Evolutionary conservation across 2,329 filamentous ascomycete species (phyloP).

Genomic region (Aspergillus caelatus): DNA sequence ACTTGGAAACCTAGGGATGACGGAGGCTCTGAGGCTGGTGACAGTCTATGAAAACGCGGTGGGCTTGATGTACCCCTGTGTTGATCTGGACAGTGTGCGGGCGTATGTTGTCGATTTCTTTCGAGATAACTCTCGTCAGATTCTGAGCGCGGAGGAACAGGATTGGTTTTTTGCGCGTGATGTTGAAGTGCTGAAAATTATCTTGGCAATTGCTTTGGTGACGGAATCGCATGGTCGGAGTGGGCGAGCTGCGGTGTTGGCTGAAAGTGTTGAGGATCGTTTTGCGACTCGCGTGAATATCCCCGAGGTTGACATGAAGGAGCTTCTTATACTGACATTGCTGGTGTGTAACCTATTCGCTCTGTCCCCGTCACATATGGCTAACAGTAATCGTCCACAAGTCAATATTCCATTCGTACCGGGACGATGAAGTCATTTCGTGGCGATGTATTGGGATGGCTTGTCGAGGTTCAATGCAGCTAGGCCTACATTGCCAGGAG

Average conservation of each 20-base stretch:
- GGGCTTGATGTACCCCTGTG: slow-evolving; percentile 84
- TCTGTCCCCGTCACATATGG: not conserved
- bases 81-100: slow-evolving; percentile 71
- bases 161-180: slow-evolving; percentile 48
- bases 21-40: slow-evolving; percentile 77
- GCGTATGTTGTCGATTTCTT: slow-evolving; percentile 38
- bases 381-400: not conserved
- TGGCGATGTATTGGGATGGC: slow-evolving; percentile 55
- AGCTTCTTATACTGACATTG: slow-evolving; percentile 36
- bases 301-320: slow-evolving; percentile 43
- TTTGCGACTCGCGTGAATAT: slow-evolving; percentile 38
- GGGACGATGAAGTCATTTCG: slow-evolving; percentile 54
- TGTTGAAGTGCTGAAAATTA: slow-evolving; percentile 74
- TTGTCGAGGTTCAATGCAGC: slow-evolving; percentile 50
- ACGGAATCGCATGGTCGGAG: slow-evolving; percentile 78
- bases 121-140: slow-evolving; percentile 10
- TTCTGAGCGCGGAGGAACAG: slow-evolving; percentile 19
- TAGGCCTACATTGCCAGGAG: slow-evolving; percentile 52
- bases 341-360: slow-evolving; percentile 23
- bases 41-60: slow-evolving; percentile 83
- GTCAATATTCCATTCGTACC: slow-evolving; percentile 45
- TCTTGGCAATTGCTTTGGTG: slow-evolving; percentile 74
- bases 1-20: slow-evolving; percentile 70
- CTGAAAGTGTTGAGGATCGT: slow-evolving; percentile 39
- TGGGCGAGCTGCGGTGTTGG: slow-evolving; percentile 48